phyloP scores from a whole-genome alignment of 257 asterid species.

The Ophiorrhiza pumila region DNA sequence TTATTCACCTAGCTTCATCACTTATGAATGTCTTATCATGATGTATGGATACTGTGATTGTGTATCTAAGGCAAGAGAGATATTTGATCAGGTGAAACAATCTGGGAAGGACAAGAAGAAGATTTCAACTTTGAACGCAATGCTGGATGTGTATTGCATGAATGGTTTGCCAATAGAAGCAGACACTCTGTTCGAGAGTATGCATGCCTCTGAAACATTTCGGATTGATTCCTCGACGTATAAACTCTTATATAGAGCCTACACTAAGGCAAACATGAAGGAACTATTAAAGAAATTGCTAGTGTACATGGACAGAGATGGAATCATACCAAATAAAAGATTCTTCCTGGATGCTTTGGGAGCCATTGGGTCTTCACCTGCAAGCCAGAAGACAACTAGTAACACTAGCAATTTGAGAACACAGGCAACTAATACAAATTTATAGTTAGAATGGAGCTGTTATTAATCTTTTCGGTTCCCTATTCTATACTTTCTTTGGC shows the following conservation, averaged over 20 bases:
- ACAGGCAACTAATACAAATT: constrained; percentile 22
- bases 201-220: constrained; percentile 36
- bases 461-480: background rate
- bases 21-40: constrained; percentile 73
- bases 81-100: constrained; percentile 55
- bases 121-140: constrained; percentile 76
- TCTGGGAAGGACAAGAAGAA: constrained; percentile 62
- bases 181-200: constrained; percentile 55
- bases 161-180: constrained; percentile 81
- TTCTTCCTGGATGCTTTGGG: constrained; percentile 87
- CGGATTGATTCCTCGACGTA: constrained; percentile 65
- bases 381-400: constrained; percentile 34
- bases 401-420: constrained; percentile 19
- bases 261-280: constrained; percentile 77
- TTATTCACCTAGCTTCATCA: constrained; percentile 69
- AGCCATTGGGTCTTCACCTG: constrained; percentile 51
- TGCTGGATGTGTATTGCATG: constrained; percentile 86
- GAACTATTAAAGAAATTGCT: constrained; percentile 60
- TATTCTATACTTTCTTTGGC: background rate
- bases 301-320: constrained; percentile 70
- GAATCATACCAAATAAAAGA: constrained; percentile 76
- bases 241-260: constrained; percentile 81
- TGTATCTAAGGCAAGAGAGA: constrained; percentile 74
- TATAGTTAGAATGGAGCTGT: constrained; percentile 25
- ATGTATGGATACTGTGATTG: constrained; percentile 81